Percentiles rank a stretch among this genome's conserved stretches.
These are phyloP conservation scores for Calonectria naviculata DNA, from an alignment of 2,329 filamentous ascomycete genomes.

Conservation along the genomic window DNA sequence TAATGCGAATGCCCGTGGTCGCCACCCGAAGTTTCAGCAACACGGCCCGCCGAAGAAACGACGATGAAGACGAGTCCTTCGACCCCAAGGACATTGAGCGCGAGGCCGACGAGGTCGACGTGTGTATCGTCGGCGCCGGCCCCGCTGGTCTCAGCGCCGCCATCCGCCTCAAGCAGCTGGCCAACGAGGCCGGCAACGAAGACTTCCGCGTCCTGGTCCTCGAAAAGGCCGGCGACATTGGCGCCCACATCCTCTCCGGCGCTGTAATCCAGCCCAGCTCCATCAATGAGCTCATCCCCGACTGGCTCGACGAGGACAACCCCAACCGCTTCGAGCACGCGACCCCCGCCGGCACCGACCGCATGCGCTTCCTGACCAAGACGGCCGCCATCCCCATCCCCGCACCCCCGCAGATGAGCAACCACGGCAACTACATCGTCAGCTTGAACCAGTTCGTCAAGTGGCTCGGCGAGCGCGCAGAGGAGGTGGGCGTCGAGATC, in stretches of 20 bases:
- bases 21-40: slow-evolving; percentile 51
- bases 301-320: slow-evolving; percentile 93
- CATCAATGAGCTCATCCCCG: slow-evolving; percentile 89
- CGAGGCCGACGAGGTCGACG: slow-evolving; percentile 93
- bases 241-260: slow-evolving; percentile 94
- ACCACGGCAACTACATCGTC: slow-evolving; percentile 97
- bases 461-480: slow-evolving; percentile 96
- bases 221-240: slow-evolving; percentile 95
- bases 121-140: slow-evolving; percentile 97
- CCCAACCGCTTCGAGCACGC: slow-evolving; percentile 87
- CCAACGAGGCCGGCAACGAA: slow-evolving; percentile 93
- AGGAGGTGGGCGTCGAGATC: slow-evolving; percentile 94
- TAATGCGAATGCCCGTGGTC: slow-evolving; percentile 32
- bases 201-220: slow-evolving; percentile 93
- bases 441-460: slow-evolving; percentile 94
- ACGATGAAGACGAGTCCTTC: slow-evolving; percentile 61
- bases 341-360: slow-evolving; percentile 85
- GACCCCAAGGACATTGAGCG: slow-evolving; percentile 79
- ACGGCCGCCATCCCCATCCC: slow-evolving; percentile 82
- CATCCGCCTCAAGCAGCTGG: slow-evolving; percentile 94
- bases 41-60: slow-evolving; percentile 38
- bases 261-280: slow-evolving; percentile 93
- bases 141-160: slow-evolving; percentile 93
- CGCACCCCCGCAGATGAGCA: slow-evolving; percentile 96
- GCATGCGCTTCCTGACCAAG: slow-evolving; percentile 95